Evolutionary conservation across 1,284 basidiomycete species (phyloP).

Genomic region (Ceratobasidium papillatum): DNA sequence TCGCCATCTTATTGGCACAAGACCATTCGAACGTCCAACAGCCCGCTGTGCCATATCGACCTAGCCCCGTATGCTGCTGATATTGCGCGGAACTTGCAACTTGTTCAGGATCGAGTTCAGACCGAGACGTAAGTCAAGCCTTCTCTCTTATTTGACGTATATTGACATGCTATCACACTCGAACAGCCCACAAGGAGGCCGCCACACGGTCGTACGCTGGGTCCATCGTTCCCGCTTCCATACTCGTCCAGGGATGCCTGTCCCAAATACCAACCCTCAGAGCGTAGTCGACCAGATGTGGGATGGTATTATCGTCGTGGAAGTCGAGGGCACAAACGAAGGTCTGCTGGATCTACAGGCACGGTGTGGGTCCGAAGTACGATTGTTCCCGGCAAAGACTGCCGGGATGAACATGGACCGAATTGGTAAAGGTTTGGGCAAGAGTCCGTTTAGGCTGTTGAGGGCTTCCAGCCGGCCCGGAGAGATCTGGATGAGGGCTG

Average conservation of each 20-base stretch:
- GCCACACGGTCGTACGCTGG: constrained; percentile 83
- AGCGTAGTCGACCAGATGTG: constrained; percentile 73
- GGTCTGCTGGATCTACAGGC: constrained; percentile 77
- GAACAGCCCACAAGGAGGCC: constrained; percentile 71
- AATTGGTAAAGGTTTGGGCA: constrained; percentile 54
- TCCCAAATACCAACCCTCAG: constrained; percentile 47
- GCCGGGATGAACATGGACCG: constrained; percentile 46
- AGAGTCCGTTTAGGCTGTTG: constrained; percentile 73
- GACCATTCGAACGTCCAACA: constrained; percentile 72
- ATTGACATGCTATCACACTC: constrained; percentile 13
- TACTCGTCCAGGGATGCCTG: constrained; percentile 58
- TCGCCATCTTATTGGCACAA: constrained; percentile 85
- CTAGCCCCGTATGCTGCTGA: constrained; percentile 77
- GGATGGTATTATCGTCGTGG: constrained; percentile 80
- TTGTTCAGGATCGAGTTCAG: constrained; percentile 77
- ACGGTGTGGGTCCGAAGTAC: constrained; percentile 64
- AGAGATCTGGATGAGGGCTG: constrained; percentile 78
- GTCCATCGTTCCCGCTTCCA: constrained; percentile 78
- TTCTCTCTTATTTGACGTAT: neutral
- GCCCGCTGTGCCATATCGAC: constrained; percentile 77
- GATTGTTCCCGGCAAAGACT: constrained; percentile 64
- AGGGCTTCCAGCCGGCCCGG: constrained; percentile 74
- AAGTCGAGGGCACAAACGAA: constrained; percentile 84
- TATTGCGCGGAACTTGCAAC: constrained; percentile 72
- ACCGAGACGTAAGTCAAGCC: constrained; percentile 73